Conservation (phyloP, 805 yeast species). For the Kazachstania viticola region DNA sequence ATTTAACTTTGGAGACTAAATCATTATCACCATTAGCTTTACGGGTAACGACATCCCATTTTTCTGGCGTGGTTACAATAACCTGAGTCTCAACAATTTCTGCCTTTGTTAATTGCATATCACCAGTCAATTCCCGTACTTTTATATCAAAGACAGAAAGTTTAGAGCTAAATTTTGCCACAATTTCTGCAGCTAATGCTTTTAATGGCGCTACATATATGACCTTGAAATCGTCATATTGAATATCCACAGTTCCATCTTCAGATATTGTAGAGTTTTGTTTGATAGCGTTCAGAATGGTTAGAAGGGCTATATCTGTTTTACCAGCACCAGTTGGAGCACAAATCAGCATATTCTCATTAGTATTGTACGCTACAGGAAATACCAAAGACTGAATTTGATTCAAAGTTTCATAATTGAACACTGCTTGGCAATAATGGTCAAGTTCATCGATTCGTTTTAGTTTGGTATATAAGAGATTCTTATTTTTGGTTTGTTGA, state of each 20-base stretch:
- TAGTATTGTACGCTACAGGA: slow-evolving; percentile 86
- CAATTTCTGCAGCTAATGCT: slow-evolving; percentile 94
- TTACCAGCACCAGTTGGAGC: slow-evolving; percentile 99
- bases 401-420: slow-evolving; percentile 68
- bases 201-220: slow-evolving; percentile 89
- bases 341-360: slow-evolving; percentile 91
- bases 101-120: slow-evolving; percentile 77
- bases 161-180: slow-evolving; percentile 71
- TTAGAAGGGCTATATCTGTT: slow-evolving; percentile 79
- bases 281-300: slow-evolving; percentile 68
- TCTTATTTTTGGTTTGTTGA: slow-evolving; percentile 36
- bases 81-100: slow-evolving; percentile 77
- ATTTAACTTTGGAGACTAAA: slow-evolving; percentile 68
- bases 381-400: slow-evolving; percentile 83
- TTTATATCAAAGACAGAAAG: slow-evolving; percentile 75
- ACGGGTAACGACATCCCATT: slow-evolving; percentile 96
- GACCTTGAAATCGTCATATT: slow-evolving; percentile 77
- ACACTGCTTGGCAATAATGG: slow-evolving; percentile 70
- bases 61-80: slow-evolving; percentile 90
- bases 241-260: slow-evolving; percentile 47
- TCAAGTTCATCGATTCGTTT: slow-evolving; percentile 58
- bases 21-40: slow-evolving; percentile 85
- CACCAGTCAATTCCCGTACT: slow-evolving; percentile 88
- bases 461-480: slow-evolving; percentile 33
- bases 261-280: slow-evolving; percentile 51